A percentile compares a stretch with the other conserved stretches of the same genome.
These are phyloP conservation scores for Verbena officinalis DNA, from an alignment of 257 asterid genomes.

Conservation along the genomic window DNA sequence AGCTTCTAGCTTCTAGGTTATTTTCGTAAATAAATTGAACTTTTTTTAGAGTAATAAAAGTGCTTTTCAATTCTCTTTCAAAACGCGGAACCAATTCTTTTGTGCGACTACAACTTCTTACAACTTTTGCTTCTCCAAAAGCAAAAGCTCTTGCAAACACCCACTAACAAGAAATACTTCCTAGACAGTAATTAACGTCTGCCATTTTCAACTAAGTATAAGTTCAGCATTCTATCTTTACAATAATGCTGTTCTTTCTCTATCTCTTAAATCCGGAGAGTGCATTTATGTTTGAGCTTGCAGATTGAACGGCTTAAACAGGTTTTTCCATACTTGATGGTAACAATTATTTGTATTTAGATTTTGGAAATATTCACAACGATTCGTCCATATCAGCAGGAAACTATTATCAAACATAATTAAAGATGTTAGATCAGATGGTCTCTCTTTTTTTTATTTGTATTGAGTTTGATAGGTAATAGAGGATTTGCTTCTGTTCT, in stretches of 20 bases:
- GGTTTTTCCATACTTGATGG: neutral
- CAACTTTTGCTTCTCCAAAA: too few relatives aligned
- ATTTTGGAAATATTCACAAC: neutral
- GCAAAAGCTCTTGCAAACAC: too few relatives aligned
- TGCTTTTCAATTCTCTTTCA: too few relatives aligned
- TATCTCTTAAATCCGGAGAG: constrained; percentile 3
- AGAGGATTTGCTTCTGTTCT: neutral
- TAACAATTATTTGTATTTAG: neutral
- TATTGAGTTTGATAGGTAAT: neutral
- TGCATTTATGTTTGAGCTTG: constrained; percentile 20
- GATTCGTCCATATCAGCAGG: constrained; percentile 12
- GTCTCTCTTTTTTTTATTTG: constrained; percentile 16
- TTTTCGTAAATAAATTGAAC: too few relatives aligned
- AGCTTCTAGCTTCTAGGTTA: too few relatives aligned
- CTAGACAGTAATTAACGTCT: neutral
- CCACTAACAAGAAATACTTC: constrained; percentile 1
- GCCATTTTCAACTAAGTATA: neutral
- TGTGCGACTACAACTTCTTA: too few relatives aligned
- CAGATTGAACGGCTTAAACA: neutral
- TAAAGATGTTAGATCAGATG: constrained; percentile 1
- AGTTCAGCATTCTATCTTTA: neutral
- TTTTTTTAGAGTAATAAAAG: too few relatives aligned
- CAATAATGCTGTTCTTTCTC: constrained; percentile 1
- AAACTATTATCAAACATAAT: neutral
- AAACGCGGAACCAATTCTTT: too few relatives aligned